Conservation (phyloP, 352 stramenopile genomes). For the Globisporangium echinulatum region DNA sequence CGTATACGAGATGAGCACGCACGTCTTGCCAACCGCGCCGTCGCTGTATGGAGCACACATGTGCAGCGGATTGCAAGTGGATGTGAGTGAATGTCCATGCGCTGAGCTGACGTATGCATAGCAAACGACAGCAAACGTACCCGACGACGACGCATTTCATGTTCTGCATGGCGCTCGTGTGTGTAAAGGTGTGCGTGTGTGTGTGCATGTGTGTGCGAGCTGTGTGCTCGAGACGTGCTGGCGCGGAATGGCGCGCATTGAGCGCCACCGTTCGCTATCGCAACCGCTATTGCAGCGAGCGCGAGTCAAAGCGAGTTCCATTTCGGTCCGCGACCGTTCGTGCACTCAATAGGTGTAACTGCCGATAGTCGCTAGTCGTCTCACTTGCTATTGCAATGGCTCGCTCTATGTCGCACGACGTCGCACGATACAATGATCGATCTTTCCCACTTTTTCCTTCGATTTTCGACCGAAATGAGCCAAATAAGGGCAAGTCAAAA, state of each 20-base stretch:
- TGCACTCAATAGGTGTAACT: no score
- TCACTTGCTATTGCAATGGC: no score
- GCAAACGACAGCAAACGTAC: slow-evolving; percentile 22
- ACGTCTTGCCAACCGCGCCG: slow-evolving; percentile 95
- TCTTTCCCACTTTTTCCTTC: no score
- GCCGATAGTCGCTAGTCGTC: no score
- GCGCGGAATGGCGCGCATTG: not conserved
- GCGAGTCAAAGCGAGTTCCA: no score
- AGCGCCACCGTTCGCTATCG: not conserved
- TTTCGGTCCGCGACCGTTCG: no score
- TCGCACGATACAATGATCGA: no score
- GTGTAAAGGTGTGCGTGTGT: slow-evolving; percentile 4
- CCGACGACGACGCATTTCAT: slow-evolving; percentile 93
- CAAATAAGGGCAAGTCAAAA: no score
- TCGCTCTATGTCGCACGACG: no score
- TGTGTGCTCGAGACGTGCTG: not conserved
- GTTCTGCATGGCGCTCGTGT: slow-evolving; percentile 80
- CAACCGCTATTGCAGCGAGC: not conserved
- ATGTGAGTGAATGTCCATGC: not conserved
- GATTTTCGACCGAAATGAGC: no score
- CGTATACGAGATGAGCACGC: slow-evolving; percentile 96
- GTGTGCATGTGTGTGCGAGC: slow-evolving; percentile 1
- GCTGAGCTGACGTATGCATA: not conserved
- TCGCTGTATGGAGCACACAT: slow-evolving; percentile 56
- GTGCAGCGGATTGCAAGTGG: not conserved